Conservation (phyloP, 306 rosid genomes). For the Parietaria judaica region DNA sequence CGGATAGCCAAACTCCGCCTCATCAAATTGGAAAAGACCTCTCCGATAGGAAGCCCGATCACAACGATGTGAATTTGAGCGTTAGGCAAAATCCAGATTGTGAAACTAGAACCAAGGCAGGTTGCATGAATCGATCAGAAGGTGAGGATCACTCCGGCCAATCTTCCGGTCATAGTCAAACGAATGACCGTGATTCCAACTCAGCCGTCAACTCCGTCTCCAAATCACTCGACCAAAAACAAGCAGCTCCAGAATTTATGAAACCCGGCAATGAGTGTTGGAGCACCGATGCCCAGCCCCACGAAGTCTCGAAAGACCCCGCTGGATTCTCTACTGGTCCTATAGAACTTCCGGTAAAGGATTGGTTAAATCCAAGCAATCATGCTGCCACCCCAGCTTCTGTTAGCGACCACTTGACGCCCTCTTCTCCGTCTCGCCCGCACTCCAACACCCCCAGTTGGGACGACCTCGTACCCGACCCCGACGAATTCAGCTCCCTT, state of each 20-base stretch:
- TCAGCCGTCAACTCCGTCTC: constrained; percentile 28
- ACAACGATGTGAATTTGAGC: constrained; percentile 36
- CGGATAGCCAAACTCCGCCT: constrained; percentile 23
- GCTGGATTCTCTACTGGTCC: constrained; percentile 33
- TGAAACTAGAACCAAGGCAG: constrained; percentile 37
- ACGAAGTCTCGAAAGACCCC: constrained; percentile 38
- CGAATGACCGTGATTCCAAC: constrained; percentile 38
- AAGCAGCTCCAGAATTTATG: constrained; percentile 18
- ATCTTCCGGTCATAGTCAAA: constrained; percentile 54
- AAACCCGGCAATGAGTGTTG: constrained; percentile 30
- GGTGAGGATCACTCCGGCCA: constrained; percentile 66
- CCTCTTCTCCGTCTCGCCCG: constrained; percentile 49
- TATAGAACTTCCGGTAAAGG: constrained; percentile 40
- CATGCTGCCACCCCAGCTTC: constrained; percentile 34
- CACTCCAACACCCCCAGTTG: constrained; percentile 49
- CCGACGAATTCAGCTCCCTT: constrained; percentile 58
- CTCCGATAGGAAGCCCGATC: constrained; percentile 26
- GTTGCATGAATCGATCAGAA: constrained; percentile 49
- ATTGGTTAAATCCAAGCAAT: constrained; percentile 43
- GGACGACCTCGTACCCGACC: constrained; percentile 59
- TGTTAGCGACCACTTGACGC: constrained; percentile 33
- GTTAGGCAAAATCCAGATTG: constrained; percentile 34
- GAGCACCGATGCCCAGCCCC: constrained; percentile 38
- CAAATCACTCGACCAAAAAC: constrained; percentile 25
- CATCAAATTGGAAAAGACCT: constrained; percentile 34